Base-by-base conservation (phyloP, 805 yeast genomes). In the Saturnispora halmiae region DNA sequence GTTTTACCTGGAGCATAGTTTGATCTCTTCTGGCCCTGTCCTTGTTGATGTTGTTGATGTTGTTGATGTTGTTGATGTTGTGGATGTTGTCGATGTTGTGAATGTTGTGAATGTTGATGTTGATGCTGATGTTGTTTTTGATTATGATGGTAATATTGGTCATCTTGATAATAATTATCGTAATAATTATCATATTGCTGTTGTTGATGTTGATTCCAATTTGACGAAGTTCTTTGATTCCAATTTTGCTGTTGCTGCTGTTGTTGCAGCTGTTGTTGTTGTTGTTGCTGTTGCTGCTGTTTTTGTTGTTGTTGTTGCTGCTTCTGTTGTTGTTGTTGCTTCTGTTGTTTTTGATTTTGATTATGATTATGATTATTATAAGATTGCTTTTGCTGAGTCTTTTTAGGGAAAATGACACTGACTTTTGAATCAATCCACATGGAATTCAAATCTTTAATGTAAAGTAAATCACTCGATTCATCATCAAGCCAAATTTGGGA, bases 401-500 rank as follows among this genome's bases (percentile, higher is more conserved):
- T 21, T 15, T 31, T n/a, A 14, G 36, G 36, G 24, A 39, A 31
- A 4, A 33, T 31, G 11, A 39, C 33, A 39, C 31, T 39, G 21
- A 39, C 36, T 15, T 39, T 39, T 6, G 37, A 32, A 33, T 39
- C 42, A 28, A 32, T 39, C 42, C 42, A 39, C 21, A 18, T 32
- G 11, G 35, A 22, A 26, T 39, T 39, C 37, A 39, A 20, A 26
- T 39, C 42, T 19, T 39, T 33, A 11, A 39, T 39, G 8, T 19
- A 20, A 6, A 39, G 14, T 27, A 39, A 20, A 27, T 39, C 42
- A 39, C 37, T 20, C n/a, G 14, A 7, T 13, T 26, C 31, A 11
- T 32, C 37, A 20, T 9, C 13, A 3, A 39, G 11, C 42, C 42
- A 44, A 6, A 37, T 32, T 16, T 37, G 41, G 14, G 47, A 49